Base-by-base conservation (phyloP, 176 grass and related monocot species). In the Phyllostachys edulis region DNA sequence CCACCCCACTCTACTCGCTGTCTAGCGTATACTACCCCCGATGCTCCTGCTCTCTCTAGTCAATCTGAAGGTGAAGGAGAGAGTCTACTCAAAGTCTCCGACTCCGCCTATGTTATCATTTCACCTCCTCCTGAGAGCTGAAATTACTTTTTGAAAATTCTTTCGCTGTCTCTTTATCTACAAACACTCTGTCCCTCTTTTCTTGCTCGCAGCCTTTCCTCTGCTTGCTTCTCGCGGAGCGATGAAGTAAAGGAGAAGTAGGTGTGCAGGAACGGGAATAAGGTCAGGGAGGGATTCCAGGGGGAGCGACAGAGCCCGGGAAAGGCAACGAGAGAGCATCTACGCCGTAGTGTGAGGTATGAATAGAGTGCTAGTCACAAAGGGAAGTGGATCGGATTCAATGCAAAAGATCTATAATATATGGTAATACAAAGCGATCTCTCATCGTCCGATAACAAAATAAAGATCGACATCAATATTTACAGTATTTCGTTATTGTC, bases 131-230 rank as follows among this genome's bases (percentile, higher is more conserved):
- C n/a, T 12, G 57, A 5, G n/a, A 26, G n/a, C 57, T 5, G 34
- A 80, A 45, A 67, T 67, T 6, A 80, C 44, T 18, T 67, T 51
- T 23, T 80, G 44, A 80, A 80, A 67, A 67, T 51, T 65, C 44
- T 67, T n/a, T 29, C 77, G 23, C 51, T 34, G 24, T 39, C 5
- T 37, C 72, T 55, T 32, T 6, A 32, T 39, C 50, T 11, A 50
- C 32, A 39, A 38, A 65, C 21, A 27, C 61, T 8, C 9, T 65
- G 60, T 21, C 26, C 9, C 57, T 59, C 21, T 26, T 59, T 26
- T 36, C 76, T 13, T 49, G 40, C 12, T 26, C 41, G 6, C 61
- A 8, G 41, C 60, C 75, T 36, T 65, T 64, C 8, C 26, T 12
- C 26, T 1, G 10, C 57, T 61, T 11, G 3, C 4, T 44, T 51